Evolutionary conservation across 2,329 filamentous ascomycete genomes (phyloP).

Genomic region (Cytospora piceae): DNA sequence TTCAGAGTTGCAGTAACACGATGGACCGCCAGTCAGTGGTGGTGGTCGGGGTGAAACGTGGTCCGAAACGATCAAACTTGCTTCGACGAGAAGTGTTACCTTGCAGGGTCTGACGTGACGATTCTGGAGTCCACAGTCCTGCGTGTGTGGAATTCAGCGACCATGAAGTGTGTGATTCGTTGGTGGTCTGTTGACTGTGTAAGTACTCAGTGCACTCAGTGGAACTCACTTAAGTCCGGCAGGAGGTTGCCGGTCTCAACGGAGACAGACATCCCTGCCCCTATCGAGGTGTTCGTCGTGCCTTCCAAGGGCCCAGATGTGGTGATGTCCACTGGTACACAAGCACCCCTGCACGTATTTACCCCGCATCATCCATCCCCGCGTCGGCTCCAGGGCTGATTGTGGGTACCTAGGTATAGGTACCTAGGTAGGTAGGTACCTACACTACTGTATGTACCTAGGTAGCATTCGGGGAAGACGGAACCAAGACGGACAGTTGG

Average conservation of each 20-base stretch:
- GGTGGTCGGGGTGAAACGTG: constrained; percentile 2
- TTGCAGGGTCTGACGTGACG: constrained; percentile 18
- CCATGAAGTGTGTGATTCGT: constrained; percentile 4
- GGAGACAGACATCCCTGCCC: no score
- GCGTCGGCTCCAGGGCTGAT: no score
- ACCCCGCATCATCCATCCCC: no score
- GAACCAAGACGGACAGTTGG: constrained; percentile 17
- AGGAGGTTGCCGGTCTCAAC: no score
- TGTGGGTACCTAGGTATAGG: no score
- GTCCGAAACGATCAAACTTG: constrained; percentile 16
- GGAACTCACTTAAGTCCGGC: no score
- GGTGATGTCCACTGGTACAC: no score
- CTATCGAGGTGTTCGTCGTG: not conserved
- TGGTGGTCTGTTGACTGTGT: not conserved
- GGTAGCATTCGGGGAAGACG: constrained; percentile 33
- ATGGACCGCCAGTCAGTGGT: not conserved
- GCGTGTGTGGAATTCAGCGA: not conserved
- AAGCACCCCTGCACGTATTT: no score
- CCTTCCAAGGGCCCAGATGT: not conserved
- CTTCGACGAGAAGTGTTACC: constrained; percentile 13
- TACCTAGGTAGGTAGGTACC: no score
- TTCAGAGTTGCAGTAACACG: constrained; percentile 6
- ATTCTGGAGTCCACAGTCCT: constrained; percentile 14
- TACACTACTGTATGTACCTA: no score
- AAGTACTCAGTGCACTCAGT: no score